These are phyloP conservation scores for Laguncularia racemosa DNA, from an alignment of 345 rosid species.

Conservation along the genomic window DNA sequence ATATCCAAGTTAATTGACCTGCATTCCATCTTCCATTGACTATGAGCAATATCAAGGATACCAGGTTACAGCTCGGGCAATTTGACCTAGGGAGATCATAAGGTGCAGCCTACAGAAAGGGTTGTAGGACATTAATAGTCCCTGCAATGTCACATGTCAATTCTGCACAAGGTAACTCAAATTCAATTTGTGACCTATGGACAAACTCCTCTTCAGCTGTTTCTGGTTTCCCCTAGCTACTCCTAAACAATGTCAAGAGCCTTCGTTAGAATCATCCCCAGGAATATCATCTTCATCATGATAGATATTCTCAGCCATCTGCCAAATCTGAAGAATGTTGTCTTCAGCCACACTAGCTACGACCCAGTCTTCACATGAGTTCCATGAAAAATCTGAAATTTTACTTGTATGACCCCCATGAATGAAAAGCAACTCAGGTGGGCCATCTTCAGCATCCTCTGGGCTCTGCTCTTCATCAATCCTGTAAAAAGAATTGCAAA, in stretches of 20 bases:
- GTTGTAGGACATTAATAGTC: too few relatives aligned
- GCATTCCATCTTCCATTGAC: too few relatives aligned
- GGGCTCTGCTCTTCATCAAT: constrained; percentile 66
- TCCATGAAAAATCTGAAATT: constrained; percentile 98
- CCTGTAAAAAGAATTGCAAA: constrained; percentile 20
- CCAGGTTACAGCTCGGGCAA: too few relatives aligned
- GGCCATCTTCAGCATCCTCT: constrained; percentile 97
- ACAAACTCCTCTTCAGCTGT: too few relatives aligned
- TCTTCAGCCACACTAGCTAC: constrained; percentile 95
- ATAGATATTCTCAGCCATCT: constrained; percentile 98
- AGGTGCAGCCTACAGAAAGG: too few relatives aligned
- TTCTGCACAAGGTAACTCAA: too few relatives aligned
- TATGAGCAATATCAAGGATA: too few relatives aligned
- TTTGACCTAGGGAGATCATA: too few relatives aligned
- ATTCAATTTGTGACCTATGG: too few relatives aligned
- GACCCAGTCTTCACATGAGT: constrained; percentile 99
- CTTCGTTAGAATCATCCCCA: constrained; percentile 65
- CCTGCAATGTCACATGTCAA: too few relatives aligned
- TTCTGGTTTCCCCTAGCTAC: not conserved
- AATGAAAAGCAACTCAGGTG: constrained; percentile 93
- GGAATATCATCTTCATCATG: constrained; percentile 95
- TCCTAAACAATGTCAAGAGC: constrained; percentile 15
- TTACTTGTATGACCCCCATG: constrained; percentile 99
- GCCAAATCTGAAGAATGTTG: constrained; percentile 99
- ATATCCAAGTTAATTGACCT: too few relatives aligned